A percentile compares a stretch with the other conserved stretches of the same genome.
These are phyloP conservation scores for Hansfordia pulvinata DNA, from an alignment of 2,329 filamentous ascomycete species.

Conservation along the genomic window DNA sequence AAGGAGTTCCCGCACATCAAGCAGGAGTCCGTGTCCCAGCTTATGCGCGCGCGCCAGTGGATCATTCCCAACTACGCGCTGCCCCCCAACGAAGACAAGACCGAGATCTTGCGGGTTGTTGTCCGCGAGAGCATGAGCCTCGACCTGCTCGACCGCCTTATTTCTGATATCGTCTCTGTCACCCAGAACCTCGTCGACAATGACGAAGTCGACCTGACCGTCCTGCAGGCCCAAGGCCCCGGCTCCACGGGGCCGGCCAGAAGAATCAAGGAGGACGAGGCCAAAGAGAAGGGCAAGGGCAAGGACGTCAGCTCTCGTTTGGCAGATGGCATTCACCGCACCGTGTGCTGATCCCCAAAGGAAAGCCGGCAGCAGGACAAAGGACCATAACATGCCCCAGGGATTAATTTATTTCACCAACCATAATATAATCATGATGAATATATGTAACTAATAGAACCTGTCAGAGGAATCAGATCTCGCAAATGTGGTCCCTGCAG, in stretches of 20 bases:
- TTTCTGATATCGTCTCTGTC: constrained; percentile 44
- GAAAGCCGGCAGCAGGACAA: too few relatives aligned
- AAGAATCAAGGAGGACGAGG: constrained; percentile 3
- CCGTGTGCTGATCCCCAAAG: constrained; percentile 18
- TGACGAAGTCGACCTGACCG: constrained; percentile 34
- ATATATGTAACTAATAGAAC: too few relatives aligned
- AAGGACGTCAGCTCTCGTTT: constrained; percentile 8
- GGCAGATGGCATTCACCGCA: constrained; percentile 16
- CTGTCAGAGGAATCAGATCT: too few relatives aligned
- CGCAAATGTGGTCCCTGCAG: too few relatives aligned
- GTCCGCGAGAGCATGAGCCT: constrained; percentile 54
- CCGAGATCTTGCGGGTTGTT: constrained; percentile 54
- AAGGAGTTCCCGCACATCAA: constrained; percentile 47
- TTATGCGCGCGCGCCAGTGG: constrained; percentile 53
- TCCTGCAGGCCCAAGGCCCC: constrained; percentile 21
- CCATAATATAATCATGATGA: too few relatives aligned
- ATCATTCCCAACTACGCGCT: constrained; percentile 60
- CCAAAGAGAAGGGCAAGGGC: constrained; percentile 1
- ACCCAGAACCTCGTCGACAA: constrained; percentile 47
- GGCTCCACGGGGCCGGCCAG: constrained; percentile 1
- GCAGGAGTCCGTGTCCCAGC: constrained; percentile 47
- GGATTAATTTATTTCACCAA: too few relatives aligned
- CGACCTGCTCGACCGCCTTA: constrained; percentile 50
- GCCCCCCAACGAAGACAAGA: constrained; percentile 45
- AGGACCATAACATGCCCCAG: too few relatives aligned